Conservation (phyloP, 306 rosid species). For the Luffa aegyptiaca region DNA sequence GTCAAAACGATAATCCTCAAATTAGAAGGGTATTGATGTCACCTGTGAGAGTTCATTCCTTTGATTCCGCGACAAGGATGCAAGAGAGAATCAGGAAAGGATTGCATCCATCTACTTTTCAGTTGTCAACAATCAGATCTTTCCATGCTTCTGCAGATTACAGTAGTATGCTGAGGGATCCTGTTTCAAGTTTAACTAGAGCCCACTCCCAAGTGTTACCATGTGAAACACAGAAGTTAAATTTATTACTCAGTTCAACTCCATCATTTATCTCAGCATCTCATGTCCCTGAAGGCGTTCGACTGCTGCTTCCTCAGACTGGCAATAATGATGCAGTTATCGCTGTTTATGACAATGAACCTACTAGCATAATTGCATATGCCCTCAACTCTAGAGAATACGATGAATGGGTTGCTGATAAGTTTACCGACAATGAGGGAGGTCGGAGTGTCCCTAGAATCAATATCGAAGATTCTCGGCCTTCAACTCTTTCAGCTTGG, state of each 20-base stretch:
- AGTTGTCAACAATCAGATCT: constrained; percentile 49
- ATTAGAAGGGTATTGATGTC: constrained; percentile 32
- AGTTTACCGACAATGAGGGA: constrained; percentile 36
- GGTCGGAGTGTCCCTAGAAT: constrained; percentile 32
- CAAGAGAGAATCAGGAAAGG: constrained; percentile 56
- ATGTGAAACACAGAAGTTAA: constrained; percentile 57
- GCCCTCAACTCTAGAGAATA: constrained; percentile 79
- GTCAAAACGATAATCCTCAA: constrained; percentile 32
- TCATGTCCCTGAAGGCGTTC: constrained; percentile 64
- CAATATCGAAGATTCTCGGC: constrained; percentile 40
- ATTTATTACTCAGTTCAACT: constrained; percentile 37
- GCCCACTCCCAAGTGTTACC: constrained; percentile 46
- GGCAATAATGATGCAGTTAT: constrained; percentile 48
- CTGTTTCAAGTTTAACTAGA: constrained; percentile 42
- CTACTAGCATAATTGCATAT: constrained; percentile 81
- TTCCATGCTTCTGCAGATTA: constrained; percentile 90
- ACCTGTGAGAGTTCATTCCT: constrained; percentile 72
- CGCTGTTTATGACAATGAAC: constrained; percentile 91
- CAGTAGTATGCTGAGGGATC: constrained; percentile 72
- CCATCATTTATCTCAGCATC: constrained; percentile 60
- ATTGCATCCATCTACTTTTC: constrained; percentile 37
- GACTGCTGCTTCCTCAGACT: constrained; percentile 71
- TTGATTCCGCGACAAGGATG: constrained; percentile 70
- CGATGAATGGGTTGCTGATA: constrained; percentile 65
- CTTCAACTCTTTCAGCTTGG: constrained; percentile 67